Evolutionary conservation across 2,329 filamentous ascomycete species (phyloP).

Genomic region (Venturia asperata): DNA sequence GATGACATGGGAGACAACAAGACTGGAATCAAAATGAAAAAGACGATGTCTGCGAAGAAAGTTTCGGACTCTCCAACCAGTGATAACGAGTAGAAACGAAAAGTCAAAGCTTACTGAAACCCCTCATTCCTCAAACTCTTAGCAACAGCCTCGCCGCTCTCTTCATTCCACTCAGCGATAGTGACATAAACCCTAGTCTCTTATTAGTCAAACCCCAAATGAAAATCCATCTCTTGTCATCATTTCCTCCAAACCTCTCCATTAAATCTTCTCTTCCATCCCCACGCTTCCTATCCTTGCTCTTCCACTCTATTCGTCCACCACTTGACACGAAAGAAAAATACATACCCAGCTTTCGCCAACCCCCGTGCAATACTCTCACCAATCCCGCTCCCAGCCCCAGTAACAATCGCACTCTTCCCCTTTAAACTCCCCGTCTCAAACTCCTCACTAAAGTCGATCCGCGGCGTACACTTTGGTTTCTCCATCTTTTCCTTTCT

Average conservation of each 20-base stretch:
- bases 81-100: background rate
- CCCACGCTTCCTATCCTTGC: background rate
- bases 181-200: constrained; percentile 25
- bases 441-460: constrained; percentile 23
- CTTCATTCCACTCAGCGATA: constrained; percentile 25
- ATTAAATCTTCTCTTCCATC: background rate
- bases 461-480: background rate
- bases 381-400: constrained; percentile 26
- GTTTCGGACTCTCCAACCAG: background rate
- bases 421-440: constrained; percentile 23
- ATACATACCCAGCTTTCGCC: constrained; percentile 25
- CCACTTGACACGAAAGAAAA: background rate
- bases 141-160: constrained; percentile 14
- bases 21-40: no score
- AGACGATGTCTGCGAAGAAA: no score
- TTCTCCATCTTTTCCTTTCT: constrained; percentile 1
- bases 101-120: background rate
- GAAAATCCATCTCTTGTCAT: background rate
- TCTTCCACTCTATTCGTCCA: background rate
- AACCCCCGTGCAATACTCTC: constrained; percentile 23
- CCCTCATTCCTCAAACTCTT: constrained; percentile 6
- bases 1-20: no score
- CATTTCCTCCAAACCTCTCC: no score
- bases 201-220: background rate
- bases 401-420: constrained; percentile 26